Evolutionary conservation across 2,329 filamentous ascomycete genomes (phyloP).

Genomic region (Microsporum audouinii): DNA sequence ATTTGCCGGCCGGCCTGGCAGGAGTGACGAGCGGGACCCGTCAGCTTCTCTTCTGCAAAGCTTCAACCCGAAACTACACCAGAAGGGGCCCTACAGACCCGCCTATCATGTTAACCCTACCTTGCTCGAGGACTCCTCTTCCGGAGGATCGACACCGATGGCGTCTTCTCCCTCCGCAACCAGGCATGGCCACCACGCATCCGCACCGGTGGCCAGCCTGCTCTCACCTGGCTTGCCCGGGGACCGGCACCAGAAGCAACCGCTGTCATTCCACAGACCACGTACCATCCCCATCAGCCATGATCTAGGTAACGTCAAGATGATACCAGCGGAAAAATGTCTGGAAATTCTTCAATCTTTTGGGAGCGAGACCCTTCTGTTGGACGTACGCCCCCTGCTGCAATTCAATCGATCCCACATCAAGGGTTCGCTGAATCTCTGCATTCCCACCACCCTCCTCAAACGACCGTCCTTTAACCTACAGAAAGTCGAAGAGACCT

Average conservation of each 20-base stretch:
- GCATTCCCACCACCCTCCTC: slow-evolving; percentile 85
- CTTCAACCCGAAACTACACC: background rate
- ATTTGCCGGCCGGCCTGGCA: background rate
- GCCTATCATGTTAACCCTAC: background rate
- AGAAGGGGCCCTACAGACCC: background rate
- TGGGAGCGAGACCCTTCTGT: slow-evolving; percentile 50
- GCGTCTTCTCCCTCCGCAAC: background rate
- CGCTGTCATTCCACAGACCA: slow-evolving; percentile 24
- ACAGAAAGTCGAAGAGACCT: slow-evolving; percentile 75
- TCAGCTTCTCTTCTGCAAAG: background rate
- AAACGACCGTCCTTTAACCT: slow-evolving; percentile 87
- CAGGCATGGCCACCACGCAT: background rate
- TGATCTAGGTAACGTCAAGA: slow-evolving; percentile 36
- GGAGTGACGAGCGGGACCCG: background rate
- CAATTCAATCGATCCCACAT: slow-evolving; percentile 69
- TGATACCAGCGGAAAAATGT: slow-evolving; percentile 47
- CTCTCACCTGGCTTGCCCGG: background rate
- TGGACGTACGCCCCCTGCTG: slow-evolving; percentile 79
- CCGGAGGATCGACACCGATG: background rate
- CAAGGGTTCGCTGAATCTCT: slow-evolving; percentile 73
- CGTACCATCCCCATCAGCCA: slow-evolving; percentile 45
- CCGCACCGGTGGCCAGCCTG: background rate
- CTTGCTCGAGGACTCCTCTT: background rate
- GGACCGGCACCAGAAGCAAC: background rate
- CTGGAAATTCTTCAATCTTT: slow-evolving; percentile 45